Evolutionary conservation across 306 rosid species (phyloP).

Genomic region (Cucumis hystrix): DNA sequence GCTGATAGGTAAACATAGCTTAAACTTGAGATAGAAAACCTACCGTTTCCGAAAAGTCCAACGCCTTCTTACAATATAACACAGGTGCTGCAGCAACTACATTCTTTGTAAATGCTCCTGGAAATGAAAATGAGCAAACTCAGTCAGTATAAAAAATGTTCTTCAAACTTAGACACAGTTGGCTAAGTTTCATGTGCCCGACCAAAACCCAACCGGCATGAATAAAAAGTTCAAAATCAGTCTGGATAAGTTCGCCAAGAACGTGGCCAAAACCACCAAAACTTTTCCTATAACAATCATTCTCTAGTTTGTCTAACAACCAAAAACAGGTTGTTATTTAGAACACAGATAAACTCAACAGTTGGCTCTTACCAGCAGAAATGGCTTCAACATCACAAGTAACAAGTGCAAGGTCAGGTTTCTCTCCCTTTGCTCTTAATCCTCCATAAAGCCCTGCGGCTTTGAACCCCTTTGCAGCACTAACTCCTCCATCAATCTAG

Average conservation of each 20-base stretch:
- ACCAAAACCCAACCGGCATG: not conserved
- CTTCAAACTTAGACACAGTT: not conserved
- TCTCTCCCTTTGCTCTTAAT: slow-evolving; percentile 58
- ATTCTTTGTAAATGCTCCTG: slow-evolving; percentile 82
- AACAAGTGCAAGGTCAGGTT: slow-evolving; percentile 91
- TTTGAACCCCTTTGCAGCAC: slow-evolving; percentile 83
- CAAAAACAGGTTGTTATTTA: not conserved
- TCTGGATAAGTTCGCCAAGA: not conserved
- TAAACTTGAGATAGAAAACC: not conserved
- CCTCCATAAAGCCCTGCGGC: slow-evolving; percentile 86
- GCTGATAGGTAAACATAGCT: not conserved
- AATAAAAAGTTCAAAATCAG: not conserved
- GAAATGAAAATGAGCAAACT: not conserved
- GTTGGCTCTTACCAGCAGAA: slow-evolving; percentile 45
- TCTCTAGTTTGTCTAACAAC: not conserved
- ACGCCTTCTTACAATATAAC: slow-evolving; percentile 46
- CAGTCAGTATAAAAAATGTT: not conserved
- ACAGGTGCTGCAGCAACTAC: slow-evolving; percentile 98
- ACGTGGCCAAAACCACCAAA: not conserved
- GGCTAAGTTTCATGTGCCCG: not conserved
- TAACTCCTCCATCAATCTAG: slow-evolving; percentile 85
- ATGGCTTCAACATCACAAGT: slow-evolving; percentile 86
- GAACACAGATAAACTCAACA: not conserved
- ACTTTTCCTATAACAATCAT: not conserved
- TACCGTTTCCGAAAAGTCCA: slow-evolving; percentile 50